phyloP scores from a whole-genome alignment of 768 basidiomycete species.

The Macrolepiota fuliginosa region DNA sequence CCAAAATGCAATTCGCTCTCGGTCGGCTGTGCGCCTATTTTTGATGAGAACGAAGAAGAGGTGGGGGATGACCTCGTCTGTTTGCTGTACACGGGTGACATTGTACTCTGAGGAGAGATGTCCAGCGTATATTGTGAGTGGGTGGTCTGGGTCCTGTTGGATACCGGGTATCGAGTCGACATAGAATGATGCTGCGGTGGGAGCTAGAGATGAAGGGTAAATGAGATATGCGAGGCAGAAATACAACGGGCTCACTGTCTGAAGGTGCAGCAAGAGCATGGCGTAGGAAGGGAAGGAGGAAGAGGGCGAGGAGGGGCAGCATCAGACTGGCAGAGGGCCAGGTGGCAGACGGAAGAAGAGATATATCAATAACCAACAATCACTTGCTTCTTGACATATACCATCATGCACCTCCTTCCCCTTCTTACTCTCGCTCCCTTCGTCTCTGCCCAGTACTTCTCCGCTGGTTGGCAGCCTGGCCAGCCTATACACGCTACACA shows the following conservation, averaged over 20 bases:
- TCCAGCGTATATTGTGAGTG: slow-evolving; percentile 81
- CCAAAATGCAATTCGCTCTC: slow-evolving; percentile 91
- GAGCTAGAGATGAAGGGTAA: slow-evolving; percentile 40
- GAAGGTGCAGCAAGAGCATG: slow-evolving; percentile 24
- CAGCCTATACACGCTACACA: slow-evolving; percentile 40
- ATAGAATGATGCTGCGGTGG: slow-evolving; percentile 83
- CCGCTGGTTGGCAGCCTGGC: slow-evolving; percentile 78
- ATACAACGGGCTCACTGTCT: slow-evolving; percentile 28
- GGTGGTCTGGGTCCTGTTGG: slow-evolving; percentile 64
- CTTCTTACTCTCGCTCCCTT: slow-evolving; percentile 34
- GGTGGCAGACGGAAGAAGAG: slow-evolving; percentile 6
- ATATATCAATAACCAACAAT: slow-evolving; percentile 15
- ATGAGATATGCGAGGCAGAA: slow-evolving; percentile 3
- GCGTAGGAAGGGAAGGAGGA: slow-evolving; percentile 2
- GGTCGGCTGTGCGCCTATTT: slow-evolving; percentile 85
- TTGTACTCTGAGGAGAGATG: slow-evolving; percentile 81
- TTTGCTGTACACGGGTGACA: slow-evolving; percentile 40
- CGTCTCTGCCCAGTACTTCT: slow-evolving; percentile 70
- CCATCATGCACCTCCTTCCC: slow-evolving; percentile 27
- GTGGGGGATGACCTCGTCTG: slow-evolving; percentile 70
- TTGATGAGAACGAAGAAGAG: slow-evolving; percentile 89
- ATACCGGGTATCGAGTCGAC: slow-evolving; percentile 75
- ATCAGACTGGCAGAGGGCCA: slow-evolving; percentile 13
- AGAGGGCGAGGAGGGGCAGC: slow-evolving; percentile 3
- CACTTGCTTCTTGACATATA: slow-evolving; percentile 50